Evolutionary conservation across 352 stramenopile species (phyloP), one percentile per base, ranked within the genome.

Genomic region (Phytophthora hybrid): DNA sequence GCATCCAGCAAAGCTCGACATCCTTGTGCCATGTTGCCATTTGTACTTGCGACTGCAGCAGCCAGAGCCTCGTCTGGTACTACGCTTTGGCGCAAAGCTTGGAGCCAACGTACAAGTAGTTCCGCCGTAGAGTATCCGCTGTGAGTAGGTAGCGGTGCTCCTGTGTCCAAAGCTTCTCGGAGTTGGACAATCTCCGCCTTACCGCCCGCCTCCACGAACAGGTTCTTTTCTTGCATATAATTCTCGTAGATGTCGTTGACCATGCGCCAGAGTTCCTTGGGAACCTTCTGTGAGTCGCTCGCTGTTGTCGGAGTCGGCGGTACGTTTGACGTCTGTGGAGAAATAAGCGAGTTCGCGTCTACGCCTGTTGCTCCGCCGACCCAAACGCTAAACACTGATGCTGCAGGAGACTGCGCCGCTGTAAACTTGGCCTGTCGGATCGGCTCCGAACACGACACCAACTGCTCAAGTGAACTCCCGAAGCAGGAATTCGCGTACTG

Each of bases 261-360:
- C 81, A 99, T 97, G 8, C 97, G 88, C 97, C 97, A 99, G 13
- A 99, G 78, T 76, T 99, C 97, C 76, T 99, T 99, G 0, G 98
- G 98, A 13, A 99, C 91, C 59, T 91, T 91, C 31, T 94, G 87
- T 37, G 76, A 49, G 52, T 67, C 69, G 23, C 26, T 83, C 6
- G 65, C 23, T 23, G 59, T 65, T 41, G 63, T 69, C 37, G 52
- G 47, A 41, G 26, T 68, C 74, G 69, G 66, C 84, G 85, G 10
- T 68, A 54, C 74, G 86, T 78, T 63, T 84, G 75, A 34, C 65
- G 78, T 19, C 85, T 69, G 49, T 2, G 77, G 51, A 16, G 62
- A 63, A 14, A 75, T 64, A 19, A 77, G 39, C 13, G 72, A 71
- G 4, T 66, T 76, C 0, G 78, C 63, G 14, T 85, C 69, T 2